A percentile compares a stretch with the other conserved stretches of the same genome.
These are phyloP conservation scores for Exserohilum rostratum DNA, from an alignment of 2,329 filamentous ascomycete species.

Conservation along the genomic window DNA sequence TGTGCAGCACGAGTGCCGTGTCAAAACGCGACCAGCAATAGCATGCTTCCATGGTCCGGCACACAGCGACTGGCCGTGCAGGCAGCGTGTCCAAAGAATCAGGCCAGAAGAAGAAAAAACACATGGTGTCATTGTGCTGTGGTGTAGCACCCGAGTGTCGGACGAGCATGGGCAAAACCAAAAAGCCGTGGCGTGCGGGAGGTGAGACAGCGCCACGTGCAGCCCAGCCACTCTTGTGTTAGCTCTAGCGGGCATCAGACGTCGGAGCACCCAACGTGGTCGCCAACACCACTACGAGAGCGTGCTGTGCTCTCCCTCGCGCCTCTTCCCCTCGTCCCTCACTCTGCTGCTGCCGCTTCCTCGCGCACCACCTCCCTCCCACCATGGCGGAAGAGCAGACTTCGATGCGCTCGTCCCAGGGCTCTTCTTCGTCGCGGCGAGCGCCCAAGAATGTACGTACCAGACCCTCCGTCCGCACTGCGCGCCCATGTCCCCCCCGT, in stretches of 20 bases:
- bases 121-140: not conserved
- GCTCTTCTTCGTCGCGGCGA: slow-evolving; percentile 54
- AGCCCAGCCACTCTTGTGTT: slow-evolving; percentile 19
- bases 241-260: slow-evolving; percentile 18
- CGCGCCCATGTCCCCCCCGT: slow-evolving; percentile 4
- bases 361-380: slow-evolving; percentile 20
- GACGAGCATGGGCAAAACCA: not conserved
- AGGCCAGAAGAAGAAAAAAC: not conserved
- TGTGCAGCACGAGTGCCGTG: not conserved
- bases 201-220: slow-evolving; percentile 19
- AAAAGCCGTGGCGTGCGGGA: slow-evolving; percentile 2
- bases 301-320: slow-evolving; percentile 22
- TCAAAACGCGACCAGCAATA: slow-evolving; percentile 9
- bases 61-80: not conserved
- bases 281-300: slow-evolving; percentile 18
- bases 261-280: slow-evolving; percentile 20
- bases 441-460: slow-evolving; percentile 48
- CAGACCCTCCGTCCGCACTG: slow-evolving; percentile 9
- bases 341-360: slow-evolving; percentile 22
- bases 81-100: too few relatives aligned
- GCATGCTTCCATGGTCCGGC: not conserved
- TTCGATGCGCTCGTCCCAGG: slow-evolving; percentile 40
- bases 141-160: not conserved
- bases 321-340: slow-evolving; percentile 17
- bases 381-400: slow-evolving; percentile 35